Evolutionary conservation across 2,329 filamentous ascomycete genomes (phyloP).

Genomic region (Thielaviopsis musarum): DNA sequence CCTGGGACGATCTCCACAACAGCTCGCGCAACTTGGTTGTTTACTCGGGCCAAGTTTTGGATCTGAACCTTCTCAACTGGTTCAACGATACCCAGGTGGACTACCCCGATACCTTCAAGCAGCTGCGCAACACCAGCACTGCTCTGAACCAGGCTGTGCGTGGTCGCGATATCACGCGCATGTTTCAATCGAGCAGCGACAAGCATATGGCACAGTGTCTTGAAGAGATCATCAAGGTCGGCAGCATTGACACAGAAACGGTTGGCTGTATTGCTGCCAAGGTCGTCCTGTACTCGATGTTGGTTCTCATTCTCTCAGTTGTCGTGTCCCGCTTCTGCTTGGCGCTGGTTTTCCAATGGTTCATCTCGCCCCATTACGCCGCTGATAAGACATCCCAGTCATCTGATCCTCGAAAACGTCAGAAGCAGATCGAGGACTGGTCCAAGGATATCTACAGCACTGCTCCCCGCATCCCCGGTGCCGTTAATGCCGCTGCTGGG

Average conservation of each 20-base stretch:
- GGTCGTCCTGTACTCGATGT: slow-evolving; percentile 85
- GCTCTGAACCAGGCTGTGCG: slow-evolving; percentile 45
- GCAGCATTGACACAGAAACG: slow-evolving; percentile 86
- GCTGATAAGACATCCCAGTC: slow-evolving; percentile 72
- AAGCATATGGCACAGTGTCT: slow-evolving; percentile 77
- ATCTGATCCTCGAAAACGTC: slow-evolving; percentile 65
- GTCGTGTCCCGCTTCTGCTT: slow-evolving; percentile 76
- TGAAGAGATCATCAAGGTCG: slow-evolving; percentile 87
- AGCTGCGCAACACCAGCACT: slow-evolving; percentile 53
- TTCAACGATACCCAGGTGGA: slow-evolving; percentile 69
- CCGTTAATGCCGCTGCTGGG: slow-evolving; percentile 49
- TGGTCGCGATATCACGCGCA: slow-evolving; percentile 76
- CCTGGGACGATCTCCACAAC: slow-evolving; percentile 88
- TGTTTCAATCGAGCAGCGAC: slow-evolving; percentile 62
- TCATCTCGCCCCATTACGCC: slow-evolving; percentile 72
- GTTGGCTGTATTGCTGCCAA: slow-evolving; percentile 95
- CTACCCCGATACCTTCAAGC: slow-evolving; percentile 61
- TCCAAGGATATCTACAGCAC: slow-evolving; percentile 92
- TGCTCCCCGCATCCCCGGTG: slow-evolving; percentile 61
- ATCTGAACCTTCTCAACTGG: slow-evolving; percentile 77
- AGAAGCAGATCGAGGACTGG: slow-evolving; percentile 95
- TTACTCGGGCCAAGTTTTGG: slow-evolving; percentile 85
- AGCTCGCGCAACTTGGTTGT: slow-evolving; percentile 77
- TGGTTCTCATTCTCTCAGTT: slow-evolving; percentile 81
- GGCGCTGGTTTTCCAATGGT: slow-evolving; percentile 90